Evolutionary conservation across 2,329 filamentous ascomycete genomes (phyloP).

Genomic region (Penicillium sp.): DNA sequence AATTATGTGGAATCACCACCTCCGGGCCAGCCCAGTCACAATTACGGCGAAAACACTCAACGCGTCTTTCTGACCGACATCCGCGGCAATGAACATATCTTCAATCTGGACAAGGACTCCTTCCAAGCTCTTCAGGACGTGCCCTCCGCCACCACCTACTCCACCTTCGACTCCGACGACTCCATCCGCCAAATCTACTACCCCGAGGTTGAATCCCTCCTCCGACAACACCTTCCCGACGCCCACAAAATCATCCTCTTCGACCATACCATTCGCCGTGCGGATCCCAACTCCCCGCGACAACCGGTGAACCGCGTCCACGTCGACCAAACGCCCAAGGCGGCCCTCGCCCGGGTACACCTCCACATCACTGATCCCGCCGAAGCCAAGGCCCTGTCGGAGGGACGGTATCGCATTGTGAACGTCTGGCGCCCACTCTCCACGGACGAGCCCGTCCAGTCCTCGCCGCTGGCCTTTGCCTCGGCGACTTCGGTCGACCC

Average conservation of each 20-base stretch:
- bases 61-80: constrained; percentile 63
- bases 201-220: constrained; percentile 69
- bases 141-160: constrained; percentile 49
- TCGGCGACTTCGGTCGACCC: constrained; percentile 47
- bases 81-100: constrained; percentile 62
- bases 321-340: constrained; percentile 71
- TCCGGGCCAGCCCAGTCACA: constrained; percentile 56
- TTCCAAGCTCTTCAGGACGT: constrained; percentile 62
- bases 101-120: constrained; percentile 65
- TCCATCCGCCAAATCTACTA: constrained; percentile 69
- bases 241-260: constrained; percentile 66
- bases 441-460: constrained; percentile 50
- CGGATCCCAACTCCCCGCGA: constrained; percentile 53
- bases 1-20: constrained; percentile 63
- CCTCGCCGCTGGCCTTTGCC: constrained; percentile 53
- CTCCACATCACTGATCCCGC: constrained; percentile 56
- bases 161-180: constrained; percentile 61
- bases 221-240: constrained; percentile 63
- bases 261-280: constrained; percentile 80
- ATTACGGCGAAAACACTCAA: constrained; percentile 52
- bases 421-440: constrained; percentile 72
- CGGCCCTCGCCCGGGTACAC: constrained; percentile 61
- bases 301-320: constrained; percentile 68
- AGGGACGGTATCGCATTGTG: constrained; percentile 70
- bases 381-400: constrained; percentile 61